Conservation (phyloP, 2,329 filamentous ascomycete species). For the Ilyonectria robusta region DNA sequence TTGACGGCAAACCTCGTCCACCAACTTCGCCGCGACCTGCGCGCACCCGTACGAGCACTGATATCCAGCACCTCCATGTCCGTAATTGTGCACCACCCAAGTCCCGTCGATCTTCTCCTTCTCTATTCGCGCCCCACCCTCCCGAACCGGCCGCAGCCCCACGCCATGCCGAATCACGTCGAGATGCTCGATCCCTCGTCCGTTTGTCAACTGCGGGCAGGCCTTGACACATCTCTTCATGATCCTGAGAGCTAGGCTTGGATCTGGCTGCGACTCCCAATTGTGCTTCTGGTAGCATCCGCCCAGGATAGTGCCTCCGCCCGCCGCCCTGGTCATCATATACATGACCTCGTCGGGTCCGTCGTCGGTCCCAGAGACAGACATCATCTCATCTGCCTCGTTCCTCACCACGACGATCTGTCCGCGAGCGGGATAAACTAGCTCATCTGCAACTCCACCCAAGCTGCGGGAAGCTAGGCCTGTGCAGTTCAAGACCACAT, state of each 20-base stretch:
- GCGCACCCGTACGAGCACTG: conserved; percentile 56
- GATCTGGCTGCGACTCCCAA: conserved; percentile 84
- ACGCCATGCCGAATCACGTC: conserved; percentile 85
- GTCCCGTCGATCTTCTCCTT: conserved; percentile 63
- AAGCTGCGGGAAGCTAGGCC: conserved; percentile 81
- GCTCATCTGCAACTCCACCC: conserved; percentile 83
- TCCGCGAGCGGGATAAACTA: conserved; percentile 81
- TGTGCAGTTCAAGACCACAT: conserved; percentile 86
- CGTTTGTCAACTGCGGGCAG: conserved; percentile 73
- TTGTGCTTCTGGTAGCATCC: conserved; percentile 84
- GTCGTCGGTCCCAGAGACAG: conserved; percentile 80
- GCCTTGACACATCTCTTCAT: conserved; percentile 80
- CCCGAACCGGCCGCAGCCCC: conserved; percentile 81
- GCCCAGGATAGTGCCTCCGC: conserved; percentile 85
- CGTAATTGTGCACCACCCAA: conserved; percentile 83
- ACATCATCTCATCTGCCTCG: conserved; percentile 77
- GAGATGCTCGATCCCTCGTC: conserved; percentile 78
- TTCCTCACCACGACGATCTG: conserved; percentile 89
- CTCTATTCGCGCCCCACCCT: conserved; percentile 83
- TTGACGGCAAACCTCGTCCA: conserved; percentile 22
- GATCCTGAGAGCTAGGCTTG: conserved; percentile 81
- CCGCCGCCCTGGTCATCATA: conserved; percentile 82
- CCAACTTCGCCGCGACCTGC: conserved; percentile 28
- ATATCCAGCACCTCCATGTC: conserved; percentile 83
- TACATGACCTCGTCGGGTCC: conserved; percentile 80